phyloP scores from a whole-genome alignment of 805 yeast genomes.

The Dipodascopsis tothii region DNA sequence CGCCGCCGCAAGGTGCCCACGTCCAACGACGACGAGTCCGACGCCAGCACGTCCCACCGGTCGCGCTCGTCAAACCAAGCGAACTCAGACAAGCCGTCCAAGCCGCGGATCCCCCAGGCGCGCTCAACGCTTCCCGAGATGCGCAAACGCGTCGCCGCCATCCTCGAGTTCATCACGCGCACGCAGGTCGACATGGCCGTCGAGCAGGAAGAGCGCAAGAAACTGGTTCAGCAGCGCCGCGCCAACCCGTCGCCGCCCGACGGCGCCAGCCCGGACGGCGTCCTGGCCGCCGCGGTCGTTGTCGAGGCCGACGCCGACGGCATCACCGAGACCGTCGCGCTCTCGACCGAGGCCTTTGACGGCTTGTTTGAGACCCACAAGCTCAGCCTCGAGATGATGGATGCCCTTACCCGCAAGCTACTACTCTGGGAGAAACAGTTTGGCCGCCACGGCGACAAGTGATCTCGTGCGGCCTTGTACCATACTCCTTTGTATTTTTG shows the following conservation, averaged over 20 bases:
- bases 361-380: conserved; percentile 45
- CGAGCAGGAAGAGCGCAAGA: conserved; percentile 56
- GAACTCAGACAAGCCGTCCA: conserved; percentile 53
- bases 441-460: conserved; percentile 38
- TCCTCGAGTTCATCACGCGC: conserved; percentile 81
- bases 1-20: not conserved
- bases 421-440: conserved; percentile 73
- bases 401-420: conserved; percentile 61
- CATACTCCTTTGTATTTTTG: too few relatives aligned
- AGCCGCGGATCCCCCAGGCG: conserved; percentile 75
- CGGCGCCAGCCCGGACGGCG: not conserved
- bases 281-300: conserved; percentile 3
- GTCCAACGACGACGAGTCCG: not conserved
- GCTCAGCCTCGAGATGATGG: conserved; percentile 60
- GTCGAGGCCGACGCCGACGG: conserved; percentile 2
- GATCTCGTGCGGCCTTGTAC: too few relatives aligned
- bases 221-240: conserved; percentile 36
- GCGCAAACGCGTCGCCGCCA: conserved; percentile 81
- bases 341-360: conserved; percentile 30
- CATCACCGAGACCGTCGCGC: conserved; percentile 10
- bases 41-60: not conserved
- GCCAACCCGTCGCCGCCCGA: not conserved
- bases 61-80: not conserved
- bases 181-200: conserved; percentile 75
- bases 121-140: conserved; percentile 72